These are phyloP conservation scores for Isoetes taiwanensis DNA, from an alignment of 75 land plant genomes.

Conservation along the genomic window DNA sequence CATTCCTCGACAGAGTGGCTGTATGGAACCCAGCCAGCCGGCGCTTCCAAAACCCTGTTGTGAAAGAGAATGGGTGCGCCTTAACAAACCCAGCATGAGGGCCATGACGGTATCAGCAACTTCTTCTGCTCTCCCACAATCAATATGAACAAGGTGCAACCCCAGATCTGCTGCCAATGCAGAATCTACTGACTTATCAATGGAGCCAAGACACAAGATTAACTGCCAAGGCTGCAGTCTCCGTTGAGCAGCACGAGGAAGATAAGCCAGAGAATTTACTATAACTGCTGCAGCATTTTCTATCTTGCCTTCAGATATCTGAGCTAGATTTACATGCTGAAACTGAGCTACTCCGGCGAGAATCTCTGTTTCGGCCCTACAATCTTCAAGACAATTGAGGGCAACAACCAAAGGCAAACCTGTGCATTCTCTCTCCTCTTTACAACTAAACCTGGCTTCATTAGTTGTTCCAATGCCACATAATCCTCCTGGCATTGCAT, in stretches of 20 bases:
- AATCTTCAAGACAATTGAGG: constrained; percentile 86
- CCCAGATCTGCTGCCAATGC: constrained; percentile 83
- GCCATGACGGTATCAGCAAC: constrained; percentile 96
- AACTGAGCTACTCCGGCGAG: constrained; percentile 52
- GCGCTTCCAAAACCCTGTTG: constrained; percentile 55
- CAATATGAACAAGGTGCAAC: constrained; percentile 78
- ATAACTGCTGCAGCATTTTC: constrained; percentile 84
- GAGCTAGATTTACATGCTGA: constrained; percentile 66
- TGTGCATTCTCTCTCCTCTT: too few species aligned
- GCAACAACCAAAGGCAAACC: constrained; percentile 57
- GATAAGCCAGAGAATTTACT: constrained; percentile 79
- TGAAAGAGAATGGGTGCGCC: constrained; percentile 72
- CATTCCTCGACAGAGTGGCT: constrained; percentile 93
- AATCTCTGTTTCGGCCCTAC: constrained; percentile 44
- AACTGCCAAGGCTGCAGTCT: constrained; percentile 92
- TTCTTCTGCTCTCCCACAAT: constrained; percentile 77
- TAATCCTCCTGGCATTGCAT: too few species aligned
- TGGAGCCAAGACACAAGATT: constrained; percentile 76
- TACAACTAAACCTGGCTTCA: too few species aligned
- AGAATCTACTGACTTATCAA: constrained; percentile 77
- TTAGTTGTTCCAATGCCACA: too few species aligned
- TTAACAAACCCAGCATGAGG: constrained; percentile 55
- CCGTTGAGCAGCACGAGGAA: constrained; percentile 96
- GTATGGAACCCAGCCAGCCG: constrained; percentile 91
- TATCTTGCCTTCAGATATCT: constrained; percentile 60